Conservation (phyloP, 2,329 filamentous ascomycete species). For the Pestalotiopsis sp. region DNA sequence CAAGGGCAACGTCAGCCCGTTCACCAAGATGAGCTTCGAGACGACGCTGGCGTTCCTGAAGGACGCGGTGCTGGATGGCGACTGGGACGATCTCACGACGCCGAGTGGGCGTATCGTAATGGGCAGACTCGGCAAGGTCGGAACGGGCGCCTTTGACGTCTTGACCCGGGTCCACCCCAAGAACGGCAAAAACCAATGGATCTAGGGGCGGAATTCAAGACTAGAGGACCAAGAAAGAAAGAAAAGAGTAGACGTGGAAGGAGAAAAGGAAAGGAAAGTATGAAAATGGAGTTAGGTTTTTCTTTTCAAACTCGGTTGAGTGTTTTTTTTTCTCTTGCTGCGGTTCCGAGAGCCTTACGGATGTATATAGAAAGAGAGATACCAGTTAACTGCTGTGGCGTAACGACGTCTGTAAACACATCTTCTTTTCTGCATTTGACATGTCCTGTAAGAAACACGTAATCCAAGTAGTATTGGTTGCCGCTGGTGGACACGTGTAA, state of each 20-base stretch:
- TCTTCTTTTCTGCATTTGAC: too few relatives aligned
- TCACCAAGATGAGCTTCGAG: slow-evolving; percentile 99
- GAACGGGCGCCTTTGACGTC: slow-evolving; percentile 92
- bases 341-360: background rate
- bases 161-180: slow-evolving; percentile 63
- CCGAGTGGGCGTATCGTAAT: slow-evolving; percentile 89
- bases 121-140: slow-evolving; percentile 78
- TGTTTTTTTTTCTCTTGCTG: background rate
- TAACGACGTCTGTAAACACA: background rate
- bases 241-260: background rate
- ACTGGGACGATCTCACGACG: slow-evolving; percentile 84
- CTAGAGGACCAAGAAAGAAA: background rate
- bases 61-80: slow-evolving; percentile 87
- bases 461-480: too few relatives aligned
- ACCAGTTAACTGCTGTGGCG: background rate
- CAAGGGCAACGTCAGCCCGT: slow-evolving; percentile 81
- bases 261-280: background rate
- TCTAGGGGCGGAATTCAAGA: background rate
- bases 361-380: slow-evolving; percentile 1
- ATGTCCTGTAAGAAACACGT: too few relatives aligned
- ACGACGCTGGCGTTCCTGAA: slow-evolving; percentile 93
- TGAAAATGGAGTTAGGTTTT: background rate
- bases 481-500: too few relatives aligned
- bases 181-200: slow-evolving; percentile 40
- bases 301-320: background rate